These are phyloP conservation scores for Amanita pseudoporphyria DNA, from an alignment of 768 basidiomycete genomes.

Conservation along the genomic window DNA sequence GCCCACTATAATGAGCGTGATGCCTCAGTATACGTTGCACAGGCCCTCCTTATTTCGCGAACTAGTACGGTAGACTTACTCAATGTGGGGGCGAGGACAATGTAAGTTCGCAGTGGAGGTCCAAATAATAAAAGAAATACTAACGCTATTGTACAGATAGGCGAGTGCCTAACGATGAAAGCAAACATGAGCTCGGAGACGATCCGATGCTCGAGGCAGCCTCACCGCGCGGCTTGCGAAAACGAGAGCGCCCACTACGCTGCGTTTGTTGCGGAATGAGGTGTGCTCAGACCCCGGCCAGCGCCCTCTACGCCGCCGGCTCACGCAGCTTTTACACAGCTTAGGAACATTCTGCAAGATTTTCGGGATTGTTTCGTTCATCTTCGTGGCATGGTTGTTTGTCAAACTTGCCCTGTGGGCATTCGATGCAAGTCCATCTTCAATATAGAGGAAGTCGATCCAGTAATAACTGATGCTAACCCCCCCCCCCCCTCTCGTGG, in stretches of 20 bases:
- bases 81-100: too few species aligned
- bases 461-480: background rate
- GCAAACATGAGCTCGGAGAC: background rate
- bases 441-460: background rate
- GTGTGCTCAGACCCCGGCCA: background rate
- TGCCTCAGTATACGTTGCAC: too few species aligned
- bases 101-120: too few species aligned
- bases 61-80: too few species aligned
- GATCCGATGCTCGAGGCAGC: background rate
- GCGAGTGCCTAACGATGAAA: background rate
- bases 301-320: too few species aligned
- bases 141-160: background rate
- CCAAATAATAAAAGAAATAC: too few species aligned
- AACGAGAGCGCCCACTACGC: background rate
- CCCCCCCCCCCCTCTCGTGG: too few species aligned
- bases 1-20: too few species aligned
- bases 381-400: background rate
- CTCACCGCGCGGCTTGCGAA: background rate
- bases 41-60: too few species aligned
- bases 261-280: background rate
- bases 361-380: constrained; percentile 16
- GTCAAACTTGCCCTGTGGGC: constrained; percentile 37
- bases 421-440: constrained; percentile 25
- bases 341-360: background rate
- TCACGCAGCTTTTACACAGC: background rate